A percentile compares a stretch with the other conserved stretches of the same genome.
phyloP scores from a whole-genome alignment of 192 early-diverging fungal genomes.

The Backusella psychrophila region DNA sequence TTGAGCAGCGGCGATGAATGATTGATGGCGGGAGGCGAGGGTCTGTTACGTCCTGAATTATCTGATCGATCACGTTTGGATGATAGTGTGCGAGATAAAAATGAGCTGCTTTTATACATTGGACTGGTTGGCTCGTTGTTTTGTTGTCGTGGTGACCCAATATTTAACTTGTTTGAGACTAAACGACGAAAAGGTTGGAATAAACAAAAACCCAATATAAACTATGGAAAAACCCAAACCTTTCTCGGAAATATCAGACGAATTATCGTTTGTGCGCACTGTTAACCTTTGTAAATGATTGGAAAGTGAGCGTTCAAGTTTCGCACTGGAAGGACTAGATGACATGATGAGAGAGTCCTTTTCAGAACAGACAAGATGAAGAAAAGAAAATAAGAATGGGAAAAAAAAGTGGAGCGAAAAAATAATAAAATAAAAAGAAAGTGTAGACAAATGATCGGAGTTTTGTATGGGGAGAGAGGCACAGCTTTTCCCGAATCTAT shows the following conservation, averaged over 20 bases:
- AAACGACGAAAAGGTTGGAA: background rate
- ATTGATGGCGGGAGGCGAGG: conserved; percentile 6
- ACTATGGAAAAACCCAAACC: background rate
- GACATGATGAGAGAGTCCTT: background rate
- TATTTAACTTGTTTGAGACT: background rate
- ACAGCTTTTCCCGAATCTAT: background rate
- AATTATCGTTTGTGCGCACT: background rate
- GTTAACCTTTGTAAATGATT: conserved; percentile 27
- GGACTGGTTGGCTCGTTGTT: background rate
- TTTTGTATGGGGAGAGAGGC: background rate
- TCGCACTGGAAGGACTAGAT: conserved; percentile 6
- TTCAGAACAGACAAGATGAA: background rate
- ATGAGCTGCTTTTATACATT: conserved; percentile 4
- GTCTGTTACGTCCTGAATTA: conserved; percentile 17
- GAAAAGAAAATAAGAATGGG: background rate
- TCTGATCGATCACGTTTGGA: conserved; percentile 21
- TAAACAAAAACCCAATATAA: too few relatives aligned
- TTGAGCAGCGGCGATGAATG: conserved; percentile 11
- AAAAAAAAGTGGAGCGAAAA: conserved; percentile 1
- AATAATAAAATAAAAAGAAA: background rate
- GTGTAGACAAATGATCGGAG: background rate
- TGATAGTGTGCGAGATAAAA: conserved; percentile 26
- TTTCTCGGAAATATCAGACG: conserved; percentile 19
- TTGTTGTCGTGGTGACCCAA: background rate
- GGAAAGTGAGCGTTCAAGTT: conserved; percentile 25